Conservation (phyloP, 192 early-diverging fungal genomes). For the Coemansia sp. region DNA sequence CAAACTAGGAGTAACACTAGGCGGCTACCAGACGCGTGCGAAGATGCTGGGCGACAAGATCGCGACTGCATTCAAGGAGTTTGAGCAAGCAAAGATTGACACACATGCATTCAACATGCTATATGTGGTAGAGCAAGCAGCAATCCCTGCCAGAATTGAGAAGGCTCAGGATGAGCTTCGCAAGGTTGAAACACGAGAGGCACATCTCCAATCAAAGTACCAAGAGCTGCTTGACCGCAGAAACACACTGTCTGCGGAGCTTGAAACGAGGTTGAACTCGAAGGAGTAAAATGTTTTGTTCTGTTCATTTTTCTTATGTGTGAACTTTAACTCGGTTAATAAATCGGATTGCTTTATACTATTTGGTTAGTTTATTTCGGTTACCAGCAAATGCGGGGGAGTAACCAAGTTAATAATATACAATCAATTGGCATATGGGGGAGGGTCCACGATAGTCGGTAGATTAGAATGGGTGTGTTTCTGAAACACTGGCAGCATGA, state of each 20-base stretch:
- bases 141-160: constrained; percentile 61
- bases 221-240: constrained; percentile 56
- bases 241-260: constrained; percentile 18
- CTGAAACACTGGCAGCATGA: constrained; percentile 17
- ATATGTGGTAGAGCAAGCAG: constrained; percentile 59
- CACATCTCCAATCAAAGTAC: constrained; percentile 69
- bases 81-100: constrained; percentile 62
- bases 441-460: not conserved
- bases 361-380: not conserved
- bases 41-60: constrained; percentile 66
- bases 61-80: constrained; percentile 57
- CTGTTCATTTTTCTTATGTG: not conserved
- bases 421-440: not conserved
- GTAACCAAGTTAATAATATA: not conserved
- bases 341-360: no score
- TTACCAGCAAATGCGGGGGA: not conserved
- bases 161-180: constrained; percentile 50
- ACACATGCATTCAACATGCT: constrained; percentile 62
- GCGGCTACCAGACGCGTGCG: constrained; percentile 80
- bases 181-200: constrained; percentile 52
- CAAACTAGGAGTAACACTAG: constrained; percentile 72
- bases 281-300: not conserved
- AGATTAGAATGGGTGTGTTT: not conserved
- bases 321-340: not conserved
- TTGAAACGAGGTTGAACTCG: not conserved